Conservation (phyloP, 1,139 yeast genomes). For the Geotrichum reessii region DNA sequence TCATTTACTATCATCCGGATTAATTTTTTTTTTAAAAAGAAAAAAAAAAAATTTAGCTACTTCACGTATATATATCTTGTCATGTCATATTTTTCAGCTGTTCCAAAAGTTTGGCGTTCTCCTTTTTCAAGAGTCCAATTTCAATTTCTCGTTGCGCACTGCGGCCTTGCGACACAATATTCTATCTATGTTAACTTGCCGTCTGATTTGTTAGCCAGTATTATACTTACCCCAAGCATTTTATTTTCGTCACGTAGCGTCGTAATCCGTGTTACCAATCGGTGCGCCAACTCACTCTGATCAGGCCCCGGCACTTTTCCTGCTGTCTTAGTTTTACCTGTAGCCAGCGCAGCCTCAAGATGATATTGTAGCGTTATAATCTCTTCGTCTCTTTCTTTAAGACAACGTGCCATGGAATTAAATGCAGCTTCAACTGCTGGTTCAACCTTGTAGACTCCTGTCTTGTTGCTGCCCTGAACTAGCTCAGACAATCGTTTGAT, state of each 20-base stretch:
- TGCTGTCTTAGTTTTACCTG: conserved; percentile 8
- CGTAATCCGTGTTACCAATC: conserved; percentile 59
- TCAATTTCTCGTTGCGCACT: conserved; percentile 11
- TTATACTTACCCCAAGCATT: conserved; percentile 43
- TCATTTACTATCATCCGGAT: background rate
- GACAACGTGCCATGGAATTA: conserved; percentile 45
- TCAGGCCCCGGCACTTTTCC: conserved; percentile 35
- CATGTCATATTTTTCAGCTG: conserved; percentile 2
- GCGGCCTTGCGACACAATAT: conserved; percentile 12
- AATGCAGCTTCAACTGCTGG: conserved; percentile 34
- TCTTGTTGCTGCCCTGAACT: background rate
- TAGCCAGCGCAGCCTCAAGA: conserved; percentile 59
- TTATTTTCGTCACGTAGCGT: conserved; percentile 66
- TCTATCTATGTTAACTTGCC: background rate
- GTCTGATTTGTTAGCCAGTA: background rate
- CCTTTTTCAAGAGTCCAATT: conserved; percentile 6
- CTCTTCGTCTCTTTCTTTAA: conserved; percentile 50
- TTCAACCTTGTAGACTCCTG: conserved; percentile 19
- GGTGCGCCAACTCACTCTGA: conserved; percentile 72
- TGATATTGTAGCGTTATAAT: conserved; percentile 55
- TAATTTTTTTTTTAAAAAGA: background rate
- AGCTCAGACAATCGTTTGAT: conserved; percentile 3
- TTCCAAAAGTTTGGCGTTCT: conserved; percentile 9
- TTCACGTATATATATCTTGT: background rate
- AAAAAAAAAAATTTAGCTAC: background rate